Base-by-base conservation (phyloP, 1,139 yeast species). In the Zygosaccharomyces pseudobailii region DNA sequence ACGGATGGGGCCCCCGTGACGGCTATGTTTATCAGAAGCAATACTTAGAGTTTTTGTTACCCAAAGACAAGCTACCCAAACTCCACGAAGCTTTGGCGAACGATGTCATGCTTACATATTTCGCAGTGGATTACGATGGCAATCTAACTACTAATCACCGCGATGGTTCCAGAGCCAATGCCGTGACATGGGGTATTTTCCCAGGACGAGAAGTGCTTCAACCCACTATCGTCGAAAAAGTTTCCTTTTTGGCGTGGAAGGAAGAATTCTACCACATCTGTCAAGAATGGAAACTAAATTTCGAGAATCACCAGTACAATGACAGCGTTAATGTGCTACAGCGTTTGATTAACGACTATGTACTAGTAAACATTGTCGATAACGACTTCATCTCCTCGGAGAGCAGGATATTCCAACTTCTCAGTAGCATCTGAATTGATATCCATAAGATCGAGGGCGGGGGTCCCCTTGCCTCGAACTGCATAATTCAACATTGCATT, bases 111-210 rank as follows among this genome's bases (percentile, higher is more conserved):
- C 73, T 89, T 57, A 84, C 96, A 5, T 92, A 80, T 69, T 89
- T 88, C 63, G 84, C 92, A 3, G 90, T 87, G 41, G 84, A 85
- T 64, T 63, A 73, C 47, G 60, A 68, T 3, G 90, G 61, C 38
- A 53, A 58, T 40, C 72, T 87, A 52, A 74, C 80, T 35, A 61
- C 80, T 36, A 90, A 90, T 66, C 81, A 92, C 42, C 78, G 76
- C 36, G 84, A 79, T 42, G 86, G 82, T 51, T 68, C 74, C 24
- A 86, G 84, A 54, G 89, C 95, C 56, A 89, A 88, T 63, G 97
- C 97, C 6, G 97, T 89, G 45, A 92, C 98, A 10, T 92, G 98
- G 98, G 97, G 96, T 54, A 87, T 87, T 36, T 88, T 87, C 76
- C 96, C 96, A 19, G 95, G 95, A 40, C 86, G 85, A 64, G 96